These are phyloP conservation scores for Triticum timopheevii DNA, from an alignment of 176 grass and related monocot genomes.

Conservation along the genomic window DNA sequence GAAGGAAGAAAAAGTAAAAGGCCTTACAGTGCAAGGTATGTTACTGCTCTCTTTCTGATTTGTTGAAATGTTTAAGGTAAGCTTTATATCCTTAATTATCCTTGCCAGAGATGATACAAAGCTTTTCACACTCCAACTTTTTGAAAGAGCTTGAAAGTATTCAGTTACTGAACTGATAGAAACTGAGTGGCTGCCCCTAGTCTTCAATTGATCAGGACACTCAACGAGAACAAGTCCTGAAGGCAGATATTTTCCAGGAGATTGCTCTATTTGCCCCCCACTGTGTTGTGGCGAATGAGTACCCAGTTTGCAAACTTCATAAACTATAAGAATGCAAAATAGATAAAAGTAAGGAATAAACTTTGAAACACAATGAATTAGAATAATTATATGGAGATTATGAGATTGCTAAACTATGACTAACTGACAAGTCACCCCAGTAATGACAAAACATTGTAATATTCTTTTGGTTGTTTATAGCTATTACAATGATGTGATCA, in stretches of 20 bases:
- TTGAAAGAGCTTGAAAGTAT: conserved; percentile 79
- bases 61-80: conserved; percentile 57
- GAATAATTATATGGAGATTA: conserved; percentile 17
- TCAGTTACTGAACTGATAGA: conserved; percentile 71
- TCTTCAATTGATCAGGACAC: conserved; percentile 86
- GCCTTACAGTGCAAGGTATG: conserved; percentile 77
- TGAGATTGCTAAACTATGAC: background rate
- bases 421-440: background rate
- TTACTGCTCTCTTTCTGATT: conserved; percentile 91
- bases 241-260: conserved; percentile 64
- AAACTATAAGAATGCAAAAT: conserved; percentile 55
- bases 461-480: conserved; percentile 14
- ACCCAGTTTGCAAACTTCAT: conserved; percentile 94
- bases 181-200: conserved; percentile 43
- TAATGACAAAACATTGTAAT: conserved; percentile 6
- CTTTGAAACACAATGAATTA: conserved; percentile 19
- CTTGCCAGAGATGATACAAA: conserved; percentile 69
- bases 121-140: conserved; percentile 79
- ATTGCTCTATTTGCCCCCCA: conserved; percentile 70
- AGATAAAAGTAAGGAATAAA: conserved; percentile 21
- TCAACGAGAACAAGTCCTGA: conserved; percentile 87
- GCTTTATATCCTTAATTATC: conserved; percentile 80
- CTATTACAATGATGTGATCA: background rate
- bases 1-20: conserved; percentile 17
- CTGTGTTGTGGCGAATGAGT: conserved; percentile 67